Evolutionary conservation across 305 asterid species (phyloP), one percentile per base, ranked within the genome.

Genomic region (Solanum aculeatissimum): DNA sequence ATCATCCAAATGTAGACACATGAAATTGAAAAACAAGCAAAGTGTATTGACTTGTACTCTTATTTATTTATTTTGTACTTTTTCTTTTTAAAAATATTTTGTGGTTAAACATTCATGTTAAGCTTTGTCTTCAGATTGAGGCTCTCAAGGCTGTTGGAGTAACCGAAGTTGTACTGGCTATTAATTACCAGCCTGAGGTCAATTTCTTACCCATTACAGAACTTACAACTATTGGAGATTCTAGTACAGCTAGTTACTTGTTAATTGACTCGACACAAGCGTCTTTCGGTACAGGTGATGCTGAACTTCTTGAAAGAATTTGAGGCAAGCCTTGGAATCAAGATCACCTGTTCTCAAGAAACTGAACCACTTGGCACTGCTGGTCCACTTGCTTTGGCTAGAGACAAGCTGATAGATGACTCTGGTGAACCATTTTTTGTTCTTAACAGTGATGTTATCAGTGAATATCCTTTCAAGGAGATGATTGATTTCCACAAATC

Each of bases 361-460:
- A 87, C 86, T 75, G 89, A 87, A 83, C 89, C 89, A 54, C 87
- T 87, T 45, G 89, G 89, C 4, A 87, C 89, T 51, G 87, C 87
- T 23, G 87, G 89, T 55, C 89, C 89, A 43, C 89, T 87, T 27
- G 89, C 89, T 75, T 57, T 87, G 84, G 89, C 87, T 38, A 85
- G 87, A 71, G 87, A 87, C 42, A 82, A 87, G 49, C 79, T 87
- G 60, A 40, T 82, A 21, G 89, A 85, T 77, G 87, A 79, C 47
- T 84, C 89, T 43, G 80, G 86, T 29, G 89, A 87, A 80, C 89
- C 89, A 2, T 87, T 87, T 80, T 87, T 87, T 40, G 84, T 87
- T 82, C 89, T 87, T 45, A 87, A 85, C 81, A 87, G 87, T 66
- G 89, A 87, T 87, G 89, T 87, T 54, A 87, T 87, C 68, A 83